Evolutionary conservation across 106 monocot species (phyloP), one percentile per base, ranked within the genome.

Genomic region (Acorus gramineus): DNA sequence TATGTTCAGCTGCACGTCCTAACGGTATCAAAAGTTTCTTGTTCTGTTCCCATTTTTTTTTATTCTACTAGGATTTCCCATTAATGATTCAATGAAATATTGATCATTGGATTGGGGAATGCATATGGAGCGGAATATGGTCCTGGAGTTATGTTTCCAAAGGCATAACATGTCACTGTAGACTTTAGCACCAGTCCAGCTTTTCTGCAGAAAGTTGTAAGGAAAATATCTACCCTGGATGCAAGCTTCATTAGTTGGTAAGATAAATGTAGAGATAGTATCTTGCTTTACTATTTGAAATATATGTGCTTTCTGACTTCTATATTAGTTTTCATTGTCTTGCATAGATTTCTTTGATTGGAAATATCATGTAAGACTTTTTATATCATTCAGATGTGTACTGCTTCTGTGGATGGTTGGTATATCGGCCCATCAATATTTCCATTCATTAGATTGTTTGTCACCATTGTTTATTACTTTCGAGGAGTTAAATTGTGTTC

Each of bases 201-300:
- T 64, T 80, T 67, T 71, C 66, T 59, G 47, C 71, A 50, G 82
- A 79, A 71, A 75, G 63, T 63, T 71, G 76, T 71, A 72, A 59
- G 55, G 71, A 74, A 66, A 61, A 57, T 65, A 49, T 61, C 7
- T 75, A 28, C 67, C 49, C 66, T 44, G 55, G 67, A 63, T 48
- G 59, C 65, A 75, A 73, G 67, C 76, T 72, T 82, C 71, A 48
- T 56, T 81, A 53, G 71, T 88, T 84, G 81, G 82, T 83, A 81
- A 79, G 78, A 63, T 76, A 58, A 68, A 69, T 42, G n/a, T 47
- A 69, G 44, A 9, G 51, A 61, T 67, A 57, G 53, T 69, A 65
- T 65, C 51, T 62, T 71, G 60, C 42, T 50, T 56, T 60, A 55
- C 75, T 66, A 44, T 11, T 63, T 81, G 63, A 50, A 47, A n/a